Conservation (phyloP, 1,139 yeast species). For the Magnusiomyces clavatus region DNA sequence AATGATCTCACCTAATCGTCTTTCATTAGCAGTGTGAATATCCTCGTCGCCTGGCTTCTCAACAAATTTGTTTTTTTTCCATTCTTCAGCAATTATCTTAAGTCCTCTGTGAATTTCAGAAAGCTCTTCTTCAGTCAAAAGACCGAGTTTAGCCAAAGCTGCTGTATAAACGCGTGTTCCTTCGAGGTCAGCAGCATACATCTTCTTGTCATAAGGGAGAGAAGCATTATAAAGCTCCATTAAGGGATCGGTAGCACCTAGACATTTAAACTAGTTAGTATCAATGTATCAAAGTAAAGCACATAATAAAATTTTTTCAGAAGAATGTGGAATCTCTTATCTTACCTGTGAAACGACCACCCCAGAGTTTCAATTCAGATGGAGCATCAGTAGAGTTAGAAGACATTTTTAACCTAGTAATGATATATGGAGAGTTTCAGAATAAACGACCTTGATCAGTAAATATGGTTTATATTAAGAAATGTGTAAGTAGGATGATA, state of each 20-base stretch:
- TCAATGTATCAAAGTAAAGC: neutral
- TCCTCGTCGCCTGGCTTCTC: conserved; percentile 95
- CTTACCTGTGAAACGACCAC: conserved; percentile 89
- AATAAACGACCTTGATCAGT: too few relatives aligned
- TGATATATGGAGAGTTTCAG: too few relatives aligned
- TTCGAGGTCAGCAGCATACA: conserved; percentile 89
- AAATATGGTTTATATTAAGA: neutral
- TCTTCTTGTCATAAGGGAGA: conserved; percentile 86
- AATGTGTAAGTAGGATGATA: neutral
- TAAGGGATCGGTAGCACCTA: conserved; percentile 77
- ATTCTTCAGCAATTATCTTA: conserved; percentile 61
- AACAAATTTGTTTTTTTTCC: conserved; percentile 66
- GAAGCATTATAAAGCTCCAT: conserved; percentile 98
- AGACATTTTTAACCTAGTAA: neutral
- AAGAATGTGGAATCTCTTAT: neutral
- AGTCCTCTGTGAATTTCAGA: conserved; percentile 76
- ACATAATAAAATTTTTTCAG: neutral
- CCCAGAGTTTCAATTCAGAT: conserved; percentile 70
- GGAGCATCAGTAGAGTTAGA: conserved; percentile 17
- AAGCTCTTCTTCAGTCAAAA: conserved; percentile 65
- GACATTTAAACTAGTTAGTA: neutral
- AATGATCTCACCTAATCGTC: conserved; percentile 91
- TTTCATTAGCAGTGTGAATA: conserved; percentile 96
- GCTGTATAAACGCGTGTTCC: conserved; percentile 91
- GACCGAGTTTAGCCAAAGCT: conserved; percentile 73